Evolutionary conservation across 1,284 basidiomycete genomes (phyloP).

Genomic region (Meira miltonrushii): DNA sequence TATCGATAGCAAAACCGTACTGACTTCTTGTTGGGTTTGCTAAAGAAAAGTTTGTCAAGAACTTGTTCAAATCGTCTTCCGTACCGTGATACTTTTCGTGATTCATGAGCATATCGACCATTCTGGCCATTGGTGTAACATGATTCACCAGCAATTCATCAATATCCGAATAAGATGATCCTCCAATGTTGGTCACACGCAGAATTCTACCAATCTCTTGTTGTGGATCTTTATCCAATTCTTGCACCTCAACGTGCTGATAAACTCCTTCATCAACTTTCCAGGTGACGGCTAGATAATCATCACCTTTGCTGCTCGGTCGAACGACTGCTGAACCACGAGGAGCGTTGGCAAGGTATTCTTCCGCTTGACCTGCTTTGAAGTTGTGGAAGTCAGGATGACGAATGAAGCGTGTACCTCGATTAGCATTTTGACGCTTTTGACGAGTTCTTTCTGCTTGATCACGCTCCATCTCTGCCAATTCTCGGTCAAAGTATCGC

Average conservation of each 20-base stretch:
- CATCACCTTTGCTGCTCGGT: constrained; percentile 85
- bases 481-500: constrained; percentile 65
- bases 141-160: constrained; percentile 98
- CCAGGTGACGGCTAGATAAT: constrained; percentile 97
- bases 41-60: constrained; percentile 58
- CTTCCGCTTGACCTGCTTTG: constrained; percentile 83
- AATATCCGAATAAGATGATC: constrained; percentile 71
- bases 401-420: constrained; percentile 75
- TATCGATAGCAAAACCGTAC: constrained; percentile 92
- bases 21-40: constrained; percentile 91
- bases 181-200: constrained; percentile 61
- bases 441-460: constrained; percentile 56
- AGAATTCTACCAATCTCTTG: constrained; percentile 68
- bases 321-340: constrained; percentile 72
- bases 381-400: constrained; percentile 98
- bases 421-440: constrained; percentile 73
- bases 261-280: constrained; percentile 95
- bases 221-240: constrained; percentile 67
- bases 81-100: constrained; percentile 93
- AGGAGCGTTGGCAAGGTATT: constrained; percentile 80
- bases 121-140: constrained; percentile 85
- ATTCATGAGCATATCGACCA: constrained; percentile 89
- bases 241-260: constrained; percentile 94
- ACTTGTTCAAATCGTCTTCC: constrained; percentile 64
- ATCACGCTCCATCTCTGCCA: constrained; percentile 67